phyloP scores from a whole-genome alignment of 441 rosid species.

The Metrosideros polymorpha region DNA sequence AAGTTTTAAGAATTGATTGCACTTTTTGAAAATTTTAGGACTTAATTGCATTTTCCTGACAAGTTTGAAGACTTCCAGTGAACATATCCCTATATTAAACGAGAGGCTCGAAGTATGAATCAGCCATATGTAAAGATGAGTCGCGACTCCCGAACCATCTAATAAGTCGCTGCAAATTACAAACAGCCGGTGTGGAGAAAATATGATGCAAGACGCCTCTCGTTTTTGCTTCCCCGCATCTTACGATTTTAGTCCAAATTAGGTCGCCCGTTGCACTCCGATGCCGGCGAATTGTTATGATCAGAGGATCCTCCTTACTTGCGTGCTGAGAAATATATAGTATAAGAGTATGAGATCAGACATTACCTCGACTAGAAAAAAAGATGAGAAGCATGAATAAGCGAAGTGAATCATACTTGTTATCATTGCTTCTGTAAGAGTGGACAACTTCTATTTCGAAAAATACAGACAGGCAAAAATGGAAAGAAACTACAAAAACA shows the following conservation, averaged over 20 bases:
- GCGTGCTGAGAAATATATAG: neutral
- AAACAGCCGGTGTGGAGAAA: neutral
- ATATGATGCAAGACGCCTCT: neutral
- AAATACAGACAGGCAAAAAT: neutral
- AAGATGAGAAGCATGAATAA: neutral
- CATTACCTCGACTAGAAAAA: neutral
- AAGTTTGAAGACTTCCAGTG: neutral
- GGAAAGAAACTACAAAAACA: neutral
- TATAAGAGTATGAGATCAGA: neutral
- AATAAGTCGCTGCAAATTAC: neutral
- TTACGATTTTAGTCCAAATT: neutral
- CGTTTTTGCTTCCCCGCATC: neutral
- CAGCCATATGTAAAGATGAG: neutral
- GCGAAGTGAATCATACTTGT: neutral
- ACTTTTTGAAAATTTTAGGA: rapidly evolving
- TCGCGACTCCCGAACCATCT: neutral
- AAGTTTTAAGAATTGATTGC: no score
- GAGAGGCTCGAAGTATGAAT: neutral
- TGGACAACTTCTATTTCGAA: neutral
- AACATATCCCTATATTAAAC: no score
- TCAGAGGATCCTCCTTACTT: neutral
- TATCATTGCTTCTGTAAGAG: neutral
- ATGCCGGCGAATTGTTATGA: neutral
- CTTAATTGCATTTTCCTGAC: rapidly evolving
- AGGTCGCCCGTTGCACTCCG: neutral